phyloP scores from a whole-genome alignment of 179 eudicot genomes.

The Corrigiola litoralis region DNA sequence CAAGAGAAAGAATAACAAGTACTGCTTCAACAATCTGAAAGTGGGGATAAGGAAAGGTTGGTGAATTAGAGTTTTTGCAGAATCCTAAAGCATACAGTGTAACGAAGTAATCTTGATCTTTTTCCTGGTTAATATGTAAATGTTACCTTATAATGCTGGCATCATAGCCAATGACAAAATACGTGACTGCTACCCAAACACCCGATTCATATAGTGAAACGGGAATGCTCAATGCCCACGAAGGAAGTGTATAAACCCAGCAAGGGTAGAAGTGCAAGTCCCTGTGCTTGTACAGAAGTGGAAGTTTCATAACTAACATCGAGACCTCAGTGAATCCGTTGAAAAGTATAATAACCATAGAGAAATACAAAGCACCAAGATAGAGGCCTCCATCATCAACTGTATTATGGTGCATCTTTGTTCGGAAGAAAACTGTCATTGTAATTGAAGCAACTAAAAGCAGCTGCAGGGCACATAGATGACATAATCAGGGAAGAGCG shows the following conservation, averaged over 20 bases:
- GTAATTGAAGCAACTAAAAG: slow-evolving; percentile 79
- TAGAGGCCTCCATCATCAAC: slow-evolving; percentile 76
- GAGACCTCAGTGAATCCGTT: slow-evolving; percentile 97
- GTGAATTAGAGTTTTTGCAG: neutral
- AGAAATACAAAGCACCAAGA: slow-evolving; percentile 77
- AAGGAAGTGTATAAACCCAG: slow-evolving; percentile 85
- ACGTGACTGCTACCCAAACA: slow-evolving; percentile 78
- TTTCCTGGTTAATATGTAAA: neutral
- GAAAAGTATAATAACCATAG: slow-evolving; percentile 89
- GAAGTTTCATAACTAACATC: slow-evolving; percentile 86
- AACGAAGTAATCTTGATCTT: neutral
- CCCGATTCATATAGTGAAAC: slow-evolving; percentile 82
- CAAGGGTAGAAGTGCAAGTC: slow-evolving; percentile 87
- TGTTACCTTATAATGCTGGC: slow-evolving; percentile 64
- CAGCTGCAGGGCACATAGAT: slow-evolving; percentile 44
- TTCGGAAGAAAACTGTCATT: slow-evolving; percentile 88
- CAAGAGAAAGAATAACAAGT: slow-evolving; percentile 68
- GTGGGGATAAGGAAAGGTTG: neutral
- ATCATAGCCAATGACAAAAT: slow-evolving; percentile 86
- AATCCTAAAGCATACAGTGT: neutral
- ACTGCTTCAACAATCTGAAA: slow-evolving; percentile 77
- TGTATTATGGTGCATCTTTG: slow-evolving; percentile 69
- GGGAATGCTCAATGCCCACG: slow-evolving; percentile 83
- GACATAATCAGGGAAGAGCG: neutral
- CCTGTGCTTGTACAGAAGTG: slow-evolving; percentile 84